These are phyloP conservation scores for Batrachochytrium dendrobatidis DNA, from an alignment of 371 early-diverging fungal genomes.

Conservation along the genomic window DNA sequence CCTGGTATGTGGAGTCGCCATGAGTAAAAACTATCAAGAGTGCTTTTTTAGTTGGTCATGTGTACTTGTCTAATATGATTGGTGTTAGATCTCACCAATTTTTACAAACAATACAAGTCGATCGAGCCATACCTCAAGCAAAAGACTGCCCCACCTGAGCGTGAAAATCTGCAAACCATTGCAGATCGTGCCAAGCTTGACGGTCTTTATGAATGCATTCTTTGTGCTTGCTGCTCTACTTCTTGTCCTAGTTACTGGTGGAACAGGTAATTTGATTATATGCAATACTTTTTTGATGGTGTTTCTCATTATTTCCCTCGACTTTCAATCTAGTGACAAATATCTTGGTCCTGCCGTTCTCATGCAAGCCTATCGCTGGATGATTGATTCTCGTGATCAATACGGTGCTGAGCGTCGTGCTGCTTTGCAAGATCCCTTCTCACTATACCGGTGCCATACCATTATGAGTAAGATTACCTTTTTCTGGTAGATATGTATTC, in stretches of 20 bases:
- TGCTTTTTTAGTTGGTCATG: neutral
- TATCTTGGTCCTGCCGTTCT: constrained; percentile 95
- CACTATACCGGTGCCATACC: constrained; percentile 95
- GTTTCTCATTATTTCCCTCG: neutral
- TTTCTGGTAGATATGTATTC: too few relatives aligned
- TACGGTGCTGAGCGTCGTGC: constrained; percentile 80
- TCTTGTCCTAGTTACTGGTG: constrained; percentile 97
- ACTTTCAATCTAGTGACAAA: constrained; percentile 32
- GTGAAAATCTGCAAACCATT: constrained; percentile 85
- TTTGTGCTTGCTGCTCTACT: constrained; percentile 96
- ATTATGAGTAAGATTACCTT: constrained; percentile 71
- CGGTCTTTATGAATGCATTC: constrained; percentile 95
- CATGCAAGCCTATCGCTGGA: constrained; percentile 97
- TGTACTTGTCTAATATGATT: neutral
- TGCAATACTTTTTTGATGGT: too few relatives aligned
- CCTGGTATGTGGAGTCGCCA: constrained; percentile 45
- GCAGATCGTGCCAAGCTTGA: constrained; percentile 94
- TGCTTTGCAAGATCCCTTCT: constrained; percentile 88
- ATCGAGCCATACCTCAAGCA: constrained; percentile 94
- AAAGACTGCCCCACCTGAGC: constrained; percentile 56
- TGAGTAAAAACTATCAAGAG: neutral
- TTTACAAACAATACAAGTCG: constrained; percentile 93
- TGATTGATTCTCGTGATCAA: constrained; percentile 94
- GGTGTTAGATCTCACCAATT: constrained; percentile 78
- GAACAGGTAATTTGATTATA: constrained; percentile 53